Base-by-base conservation (phyloP, 345 rosid species). In the Cardamine resedifolia region DNA sequence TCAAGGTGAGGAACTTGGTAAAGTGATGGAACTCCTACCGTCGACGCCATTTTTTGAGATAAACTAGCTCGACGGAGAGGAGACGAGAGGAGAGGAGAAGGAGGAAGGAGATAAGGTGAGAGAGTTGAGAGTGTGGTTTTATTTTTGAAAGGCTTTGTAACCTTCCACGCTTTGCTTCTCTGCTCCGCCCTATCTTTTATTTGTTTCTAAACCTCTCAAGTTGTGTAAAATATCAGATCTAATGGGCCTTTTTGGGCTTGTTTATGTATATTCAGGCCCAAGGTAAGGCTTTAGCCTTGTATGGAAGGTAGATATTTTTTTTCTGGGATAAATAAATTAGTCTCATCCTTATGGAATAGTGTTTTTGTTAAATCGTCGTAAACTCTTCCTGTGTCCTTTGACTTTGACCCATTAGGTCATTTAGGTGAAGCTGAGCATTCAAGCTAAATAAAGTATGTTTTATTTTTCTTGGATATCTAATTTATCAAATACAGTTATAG, bases 1-100 rank as follows among this genome's bases (percentile, higher is more conserved):
- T 86, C 87, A 0, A 82, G 79, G 52, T 74, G 79, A n/a, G 86
- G 86, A 28, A 81, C 58, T 28, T 75, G 84, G 74, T 63, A 81
- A 27, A 81, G 57, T 9, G 87, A 78, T 3, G 78, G 81, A 12
- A 81, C 79, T 55, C 86, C 88, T 8, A 79, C 58, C 30, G 78
- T 50, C 44, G 88, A 85, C 24, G 87, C 82, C 87, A 86, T 83
- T 33, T 33, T 44, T 57, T 26, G 24, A 33, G 27, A 55, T 61
- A 7, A 7, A 23, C 15, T 60, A 5, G 34, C 28, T 74, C 73
- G 53, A 47, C 72, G 70, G 30, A 30, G 58, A 38, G 14, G 62
- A 31, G 27, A n/a, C 15, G 36, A 34, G 14, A 34, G 39, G 10
- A 10, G 39, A 36, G 10, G 3, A 2, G 43, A 52, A 30, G 70